These are phyloP conservation scores for Pholiota molesta DNA, from an alignment of 768 basidiomycete genomes.

Conservation along the genomic window DNA sequence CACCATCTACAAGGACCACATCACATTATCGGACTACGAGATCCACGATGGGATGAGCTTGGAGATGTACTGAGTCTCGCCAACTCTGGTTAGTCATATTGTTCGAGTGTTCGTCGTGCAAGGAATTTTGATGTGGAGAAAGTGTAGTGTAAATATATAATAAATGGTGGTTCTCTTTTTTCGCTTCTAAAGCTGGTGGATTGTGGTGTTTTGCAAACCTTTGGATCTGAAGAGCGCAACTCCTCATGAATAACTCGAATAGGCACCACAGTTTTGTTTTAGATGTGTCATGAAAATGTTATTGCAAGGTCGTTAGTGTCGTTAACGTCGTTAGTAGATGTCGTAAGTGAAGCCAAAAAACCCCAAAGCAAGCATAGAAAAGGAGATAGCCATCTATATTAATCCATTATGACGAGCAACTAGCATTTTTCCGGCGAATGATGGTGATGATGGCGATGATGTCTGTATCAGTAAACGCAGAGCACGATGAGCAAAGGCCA, in stretches of 20 bases:
- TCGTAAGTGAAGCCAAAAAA: not conserved
- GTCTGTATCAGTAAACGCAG: not conserved
- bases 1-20: slow-evolving; percentile 94
- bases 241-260: too few relatives aligned
- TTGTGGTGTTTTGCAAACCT: too few relatives aligned
- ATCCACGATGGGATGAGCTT: slow-evolving; percentile 93
- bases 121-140: not conserved
- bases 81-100: not conserved
- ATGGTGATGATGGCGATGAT: not conserved
- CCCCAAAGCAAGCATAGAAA: not conserved
- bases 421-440: not conserved
- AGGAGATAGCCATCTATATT: too few relatives aligned
- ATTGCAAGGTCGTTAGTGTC: not conserved
- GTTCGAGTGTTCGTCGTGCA: not conserved
- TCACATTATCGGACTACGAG: slow-evolving; percentile 90
- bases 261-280: too few relatives aligned
- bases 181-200: not conserved
- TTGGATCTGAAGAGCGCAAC: too few relatives aligned
- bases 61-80: slow-evolving; percentile 74
- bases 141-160: slow-evolving; percentile 7
- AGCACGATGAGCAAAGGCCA: not conserved
- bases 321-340: not conserved
- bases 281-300: too few relatives aligned
- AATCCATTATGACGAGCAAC: not conserved
- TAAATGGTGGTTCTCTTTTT: not conserved